Evolutionary conservation across 192 early-diverging fungal genomes (phyloP).

Genomic region (Backusella tuberculispora): DNA sequence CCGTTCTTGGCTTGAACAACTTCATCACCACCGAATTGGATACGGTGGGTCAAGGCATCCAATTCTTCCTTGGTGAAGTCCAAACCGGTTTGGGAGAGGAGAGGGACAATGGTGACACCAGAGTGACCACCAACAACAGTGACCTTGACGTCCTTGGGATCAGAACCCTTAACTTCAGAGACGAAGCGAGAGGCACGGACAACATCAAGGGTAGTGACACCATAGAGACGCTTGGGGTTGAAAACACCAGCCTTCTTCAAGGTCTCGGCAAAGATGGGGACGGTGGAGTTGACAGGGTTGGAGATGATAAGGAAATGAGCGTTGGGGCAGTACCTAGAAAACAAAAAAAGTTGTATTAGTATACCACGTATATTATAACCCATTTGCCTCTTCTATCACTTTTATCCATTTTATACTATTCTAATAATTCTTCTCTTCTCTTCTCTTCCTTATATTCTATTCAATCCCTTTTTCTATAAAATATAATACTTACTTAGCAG

Average conservation of each 20-base stretch:
- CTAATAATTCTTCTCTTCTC: background rate
- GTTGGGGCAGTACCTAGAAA: slow-evolving; percentile 29
- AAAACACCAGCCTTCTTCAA: slow-evolving; percentile 85
- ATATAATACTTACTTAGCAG: slow-evolving; percentile 74
- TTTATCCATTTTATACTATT: background rate
- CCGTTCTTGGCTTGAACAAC: slow-evolving; percentile 99
- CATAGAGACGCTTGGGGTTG: slow-evolving; percentile 89
- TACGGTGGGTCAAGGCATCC: slow-evolving; percentile 89
- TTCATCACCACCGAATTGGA: slow-evolving; percentile 99
- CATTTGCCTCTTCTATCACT: background rate
- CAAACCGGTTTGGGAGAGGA: slow-evolving; percentile 80
- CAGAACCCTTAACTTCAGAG: slow-evolving; percentile 72
- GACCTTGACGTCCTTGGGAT: slow-evolving; percentile 76
- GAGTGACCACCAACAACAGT: slow-evolving; percentile 96
- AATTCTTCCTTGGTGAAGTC: slow-evolving; percentile 86
- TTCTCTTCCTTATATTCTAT: background rate
- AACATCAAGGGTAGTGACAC: slow-evolving; percentile 97
- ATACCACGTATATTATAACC: slow-evolving; percentile 4
- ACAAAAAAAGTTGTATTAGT: background rate
- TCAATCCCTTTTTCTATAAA: background rate
- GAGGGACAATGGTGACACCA: slow-evolving; percentile 96
- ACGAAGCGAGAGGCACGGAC: slow-evolving; percentile 98
- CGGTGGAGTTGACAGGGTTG: slow-evolving; percentile 98
- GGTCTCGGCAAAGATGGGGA: slow-evolving; percentile 92
- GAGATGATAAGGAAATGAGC: slow-evolving; percentile 69